Evolutionary conservation across 768 basidiomycete genomes (phyloP).

Genomic region (Russula brevipes): DNA sequence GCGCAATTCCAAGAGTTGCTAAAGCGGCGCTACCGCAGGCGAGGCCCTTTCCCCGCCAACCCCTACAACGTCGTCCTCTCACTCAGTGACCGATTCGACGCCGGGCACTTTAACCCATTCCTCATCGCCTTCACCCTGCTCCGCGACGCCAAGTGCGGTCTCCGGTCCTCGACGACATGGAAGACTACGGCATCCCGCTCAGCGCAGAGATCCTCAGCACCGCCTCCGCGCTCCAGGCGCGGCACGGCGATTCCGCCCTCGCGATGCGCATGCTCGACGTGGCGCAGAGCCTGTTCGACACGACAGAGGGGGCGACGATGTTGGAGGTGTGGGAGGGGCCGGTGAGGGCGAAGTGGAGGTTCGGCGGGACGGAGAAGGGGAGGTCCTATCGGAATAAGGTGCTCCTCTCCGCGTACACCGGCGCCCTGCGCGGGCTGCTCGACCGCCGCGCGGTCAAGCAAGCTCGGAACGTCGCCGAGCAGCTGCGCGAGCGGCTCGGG

Average conservation of each 20-base stretch:
- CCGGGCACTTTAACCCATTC: conserved; percentile 50
- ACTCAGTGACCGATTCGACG: conserved; percentile 28
- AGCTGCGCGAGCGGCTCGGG: neutral
- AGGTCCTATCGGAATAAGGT: too few relatives aligned
- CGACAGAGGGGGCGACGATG: neutral
- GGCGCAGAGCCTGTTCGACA: neutral
- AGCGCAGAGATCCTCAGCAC: conserved; percentile 46
- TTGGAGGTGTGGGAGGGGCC: neutral
- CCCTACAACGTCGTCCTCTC: neutral
- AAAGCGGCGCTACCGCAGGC: neutral
- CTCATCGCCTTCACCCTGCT: conserved; percentile 37
- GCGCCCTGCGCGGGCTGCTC: conserved; percentile 11
- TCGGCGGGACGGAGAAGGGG: neutral
- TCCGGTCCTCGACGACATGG: conserved; percentile 51
- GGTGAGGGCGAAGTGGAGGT: neutral
- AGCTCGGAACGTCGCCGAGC: neutral
- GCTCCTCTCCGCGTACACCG: neutral
- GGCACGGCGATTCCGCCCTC: conserved; percentile 32
- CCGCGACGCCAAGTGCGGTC: conserved; percentile 33
- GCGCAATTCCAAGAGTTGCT: neutral
- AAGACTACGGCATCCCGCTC: conserved; percentile 41
- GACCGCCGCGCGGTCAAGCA: neutral
- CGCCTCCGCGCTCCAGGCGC: conserved; percentile 44
- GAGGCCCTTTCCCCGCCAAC: neutral
- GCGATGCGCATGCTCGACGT: conserved; percentile 40